Evolutionary conservation across 495 filamentous ascomycete species (phyloP), one percentile per base, ranked within the genome.

Genomic region (Aspergillus sclerotioniger): DNA sequence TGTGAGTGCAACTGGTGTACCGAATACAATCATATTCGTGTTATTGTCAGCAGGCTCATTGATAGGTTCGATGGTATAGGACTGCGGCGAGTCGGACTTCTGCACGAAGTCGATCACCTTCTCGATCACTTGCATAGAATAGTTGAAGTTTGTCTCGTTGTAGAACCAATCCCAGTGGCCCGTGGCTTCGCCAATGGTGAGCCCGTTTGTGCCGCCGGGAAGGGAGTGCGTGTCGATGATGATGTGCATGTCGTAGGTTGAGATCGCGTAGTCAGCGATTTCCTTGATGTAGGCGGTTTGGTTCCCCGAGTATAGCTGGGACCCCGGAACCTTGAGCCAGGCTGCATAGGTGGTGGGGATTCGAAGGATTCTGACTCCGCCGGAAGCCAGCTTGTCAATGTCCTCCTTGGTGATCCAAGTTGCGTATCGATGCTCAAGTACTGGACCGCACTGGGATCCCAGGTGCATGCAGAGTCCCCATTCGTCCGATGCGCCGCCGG

Each of bases 151-250:
- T 0, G 71, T 70, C 25, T 65, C 39, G 39, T 71, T 70, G 12
- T 62, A 41, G 52, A 58, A 74, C 69, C 71, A 72, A 0, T 60
- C 67, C 43, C 54, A 70, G 46, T 71, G 66, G 0, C 64, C 67
- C 0, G 56, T 61, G 3, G 64, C 64, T 39, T 72, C 69, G 10
- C 71, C 71, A 20, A 70, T 70, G 33, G 64, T 62, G 0, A 70
- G 59, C 0, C 69, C 67, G 31, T 71, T 72, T 0, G 57, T 61
- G 0, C 69, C 71, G 12, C 67, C 71, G 0, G 69, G 71, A 2
- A 74, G 65, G 0, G 66, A 70, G 54, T 74, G 71, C 16, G 70
- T 54, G 21, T 71, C 69, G 17, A 74, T 21, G 8, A 71, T 57
- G 32, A 74, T 53, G 32, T 69, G 71, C 71, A 71, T 74, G 16